A percentile compares a stretch with the other conserved stretches of the same genome.
phyloP scores from a whole-genome alignment of 2,329 filamentous ascomycete genomes.

The Blumeria graminis region DNA sequence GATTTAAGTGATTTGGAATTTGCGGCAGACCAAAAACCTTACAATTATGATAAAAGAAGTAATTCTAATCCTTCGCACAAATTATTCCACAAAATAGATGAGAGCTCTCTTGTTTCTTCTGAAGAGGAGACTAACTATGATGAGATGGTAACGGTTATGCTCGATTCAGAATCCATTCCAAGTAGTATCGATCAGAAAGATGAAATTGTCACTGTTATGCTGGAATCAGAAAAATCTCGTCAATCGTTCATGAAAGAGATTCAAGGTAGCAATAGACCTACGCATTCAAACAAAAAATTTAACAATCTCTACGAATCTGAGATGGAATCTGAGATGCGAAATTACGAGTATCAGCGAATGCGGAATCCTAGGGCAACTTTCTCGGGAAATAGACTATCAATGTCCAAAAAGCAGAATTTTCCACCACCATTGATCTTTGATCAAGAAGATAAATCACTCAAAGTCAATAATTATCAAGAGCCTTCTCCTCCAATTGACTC shows the following conservation, averaged over 20 bases:
- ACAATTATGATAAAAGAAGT: too few relatives aligned
- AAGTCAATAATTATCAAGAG: slow-evolving; percentile 17
- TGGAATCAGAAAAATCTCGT: slow-evolving; percentile 17
- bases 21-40: too few relatives aligned
- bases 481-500: slow-evolving; percentile 12
- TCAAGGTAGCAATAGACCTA: neutral
- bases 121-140: too few relatives aligned
- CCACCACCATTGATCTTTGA: slow-evolving; percentile 30
- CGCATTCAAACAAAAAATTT: neutral
- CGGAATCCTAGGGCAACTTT: slow-evolving; percentile 35
- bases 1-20: too few relatives aligned
- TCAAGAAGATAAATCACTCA: slow-evolving; percentile 18
- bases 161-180: neutral
- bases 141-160: neutral
- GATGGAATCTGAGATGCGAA: neutral
- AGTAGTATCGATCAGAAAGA: slow-evolving; percentile 9
- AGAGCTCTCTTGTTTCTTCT: too few relatives aligned
- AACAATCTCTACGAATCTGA: neutral
- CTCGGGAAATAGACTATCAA: slow-evolving; percentile 24
- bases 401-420: slow-evolving; percentile 24
- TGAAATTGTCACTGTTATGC: slow-evolving; percentile 22
- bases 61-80: too few relatives aligned
- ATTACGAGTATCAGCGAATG: slow-evolving; percentile 28
- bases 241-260: slow-evolving; percentile 6
- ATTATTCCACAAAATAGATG: too few relatives aligned